Percentiles rank a stretch among this genome's conserved stretches.
Conservation (phyloP, 2,329 filamentous ascomycete species). For the Biscogniauxia mediterranea region DNA sequence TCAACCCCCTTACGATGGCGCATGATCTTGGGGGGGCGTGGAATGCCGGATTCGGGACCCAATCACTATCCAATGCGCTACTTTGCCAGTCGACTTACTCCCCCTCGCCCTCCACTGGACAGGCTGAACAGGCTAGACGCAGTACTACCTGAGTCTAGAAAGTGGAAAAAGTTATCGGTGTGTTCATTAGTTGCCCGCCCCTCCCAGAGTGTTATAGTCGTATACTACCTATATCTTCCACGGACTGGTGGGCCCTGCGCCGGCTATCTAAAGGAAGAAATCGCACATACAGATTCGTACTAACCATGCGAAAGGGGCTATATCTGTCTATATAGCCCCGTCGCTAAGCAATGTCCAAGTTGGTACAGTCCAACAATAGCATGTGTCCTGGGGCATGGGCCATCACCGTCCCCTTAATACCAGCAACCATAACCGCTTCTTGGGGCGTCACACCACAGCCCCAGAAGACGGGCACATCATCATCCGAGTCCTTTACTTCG, state of each 20-base stretch:
- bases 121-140: neutral
- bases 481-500: conserved; percentile 34
- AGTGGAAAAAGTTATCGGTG: neutral
- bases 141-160: neutral
- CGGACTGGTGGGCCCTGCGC: neutral
- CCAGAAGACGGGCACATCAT: conserved; percentile 58
- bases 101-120: neutral
- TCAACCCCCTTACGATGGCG: neutral
- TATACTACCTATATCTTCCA: neutral
- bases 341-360: conserved; percentile 36
- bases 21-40: neutral
- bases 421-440: conserved; percentile 58
- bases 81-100: neutral
- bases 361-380: conserved; percentile 54
- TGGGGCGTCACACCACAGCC: conserved; percentile 67
- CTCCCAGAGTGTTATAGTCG: neutral
- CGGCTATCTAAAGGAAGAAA: neutral
- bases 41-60: neutral
- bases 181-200: neutral
- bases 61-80: neutral
- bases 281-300: neutral
- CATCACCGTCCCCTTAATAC: conserved; percentile 55
- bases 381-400: conserved; percentile 63
- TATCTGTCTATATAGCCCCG: neutral
- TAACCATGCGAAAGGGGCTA: neutral